phyloP scores from a whole-genome alignment of 2,329 filamentous ascomycete species.

The Immersiporthe knoxdaviesiana region DNA sequence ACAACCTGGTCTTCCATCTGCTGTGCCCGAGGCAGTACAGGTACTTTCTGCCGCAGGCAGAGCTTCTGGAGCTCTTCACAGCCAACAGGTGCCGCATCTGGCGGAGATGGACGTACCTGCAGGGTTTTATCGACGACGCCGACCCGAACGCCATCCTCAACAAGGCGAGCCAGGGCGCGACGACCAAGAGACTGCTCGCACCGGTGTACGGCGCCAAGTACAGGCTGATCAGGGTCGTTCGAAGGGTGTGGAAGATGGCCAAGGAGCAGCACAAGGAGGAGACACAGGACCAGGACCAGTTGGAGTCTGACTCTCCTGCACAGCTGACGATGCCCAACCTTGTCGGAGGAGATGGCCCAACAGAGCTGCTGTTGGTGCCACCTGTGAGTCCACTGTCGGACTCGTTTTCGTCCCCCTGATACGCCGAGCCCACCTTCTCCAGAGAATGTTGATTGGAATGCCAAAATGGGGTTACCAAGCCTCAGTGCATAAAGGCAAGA shows the following conservation, averaged over 20 bases:
- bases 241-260: slow-evolving; percentile 33
- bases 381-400: slow-evolving; percentile 19
- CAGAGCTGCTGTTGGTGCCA: slow-evolving; percentile 18
- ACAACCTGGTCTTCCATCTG: slow-evolving; percentile 39
- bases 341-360: neutral
- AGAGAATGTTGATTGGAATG: slow-evolving; percentile 4
- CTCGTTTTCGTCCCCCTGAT: slow-evolving; percentile 6
- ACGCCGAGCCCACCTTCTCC: slow-evolving; percentile 15
- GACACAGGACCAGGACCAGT: neutral
- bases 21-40: slow-evolving; percentile 37
- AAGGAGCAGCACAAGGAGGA: slow-evolving; percentile 13
- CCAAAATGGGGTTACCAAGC: neutral
- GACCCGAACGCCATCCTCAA: slow-evolving; percentile 33
- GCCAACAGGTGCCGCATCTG: slow-evolving; percentile 38
- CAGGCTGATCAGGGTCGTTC: slow-evolving; percentile 38
- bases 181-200: slow-evolving; percentile 33
- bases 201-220: slow-evolving; percentile 38
- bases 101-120: slow-evolving; percentile 39
- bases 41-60: slow-evolving; percentile 39
- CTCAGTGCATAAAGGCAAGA: neutral
- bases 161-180: slow-evolving; percentile 27
- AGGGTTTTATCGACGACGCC: slow-evolving; percentile 31
- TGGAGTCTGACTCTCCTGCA: neutral
- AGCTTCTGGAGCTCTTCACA: slow-evolving; percentile 34
- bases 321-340: neutral